Conservation (phyloP, 2,329 filamentous ascomycete species). For the Mycosphaerella sp. region DNA sequence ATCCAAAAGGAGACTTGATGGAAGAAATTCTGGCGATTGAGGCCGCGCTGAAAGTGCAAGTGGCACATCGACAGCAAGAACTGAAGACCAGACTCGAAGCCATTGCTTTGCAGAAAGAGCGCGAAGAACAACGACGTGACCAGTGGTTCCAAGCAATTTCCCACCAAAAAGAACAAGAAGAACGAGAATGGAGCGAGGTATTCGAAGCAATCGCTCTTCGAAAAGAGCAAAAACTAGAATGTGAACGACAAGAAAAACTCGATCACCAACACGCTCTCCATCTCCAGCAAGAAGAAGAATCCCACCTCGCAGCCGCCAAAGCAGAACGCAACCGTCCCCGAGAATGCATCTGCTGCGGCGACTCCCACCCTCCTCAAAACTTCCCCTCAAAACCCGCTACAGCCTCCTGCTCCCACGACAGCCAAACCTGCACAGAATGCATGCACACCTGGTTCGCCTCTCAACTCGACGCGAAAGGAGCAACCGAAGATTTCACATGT, state of each 20-base stretch:
- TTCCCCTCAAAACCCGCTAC: conserved; percentile 34
- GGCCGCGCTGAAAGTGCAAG: conserved; percentile 1
- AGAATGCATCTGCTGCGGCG: conserved; percentile 35
- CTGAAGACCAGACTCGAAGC: conserved; percentile 5
- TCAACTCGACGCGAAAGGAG: conserved; percentile 35
- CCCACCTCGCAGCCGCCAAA: conserved; percentile 11
- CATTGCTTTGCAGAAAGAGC: conserved; percentile 8
- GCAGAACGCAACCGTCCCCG: conserved; percentile 14
- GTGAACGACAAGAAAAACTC: conserved; percentile 6
- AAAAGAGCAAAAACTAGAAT: conserved; percentile 8
- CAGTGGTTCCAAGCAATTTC: conserved; percentile 2
- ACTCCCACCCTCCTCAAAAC: conserved; percentile 27
- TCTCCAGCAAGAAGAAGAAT: conserved; percentile 14
- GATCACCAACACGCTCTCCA: conserved; percentile 9
- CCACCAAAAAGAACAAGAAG: conserved; percentile 6
- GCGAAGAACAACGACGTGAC: background rate
- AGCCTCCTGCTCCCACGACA: conserved; percentile 31
- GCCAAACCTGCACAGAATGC: conserved; percentile 35
- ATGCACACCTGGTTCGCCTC: conserved; percentile 37
- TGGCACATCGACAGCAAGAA: conserved; percentile 8
- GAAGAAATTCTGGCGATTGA: conserved; percentile 5
- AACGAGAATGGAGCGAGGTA: conserved; percentile 1
- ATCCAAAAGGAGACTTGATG: background rate
- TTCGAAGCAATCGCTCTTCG: conserved; percentile 6
- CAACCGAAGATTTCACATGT: conserved; percentile 48